phyloP scores from a whole-genome alignment of 768 basidiomycete genomes.

The Artomyces pyxidatus region DNA sequence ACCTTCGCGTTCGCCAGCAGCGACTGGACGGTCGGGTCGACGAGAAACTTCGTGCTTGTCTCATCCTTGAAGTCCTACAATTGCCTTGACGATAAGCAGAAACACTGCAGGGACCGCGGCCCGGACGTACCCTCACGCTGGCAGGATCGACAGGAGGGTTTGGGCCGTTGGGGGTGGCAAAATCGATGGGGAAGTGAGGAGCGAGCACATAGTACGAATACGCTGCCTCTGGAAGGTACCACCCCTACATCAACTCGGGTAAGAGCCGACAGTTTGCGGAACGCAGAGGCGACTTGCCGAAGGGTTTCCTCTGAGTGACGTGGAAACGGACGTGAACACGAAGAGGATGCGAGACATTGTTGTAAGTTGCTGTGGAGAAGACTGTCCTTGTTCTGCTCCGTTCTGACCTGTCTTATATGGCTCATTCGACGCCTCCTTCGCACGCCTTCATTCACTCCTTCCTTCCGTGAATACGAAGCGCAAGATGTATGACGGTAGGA shows the following conservation, averaged over 20 bases:
- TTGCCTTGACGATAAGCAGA: neutral
- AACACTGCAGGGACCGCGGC: no score
- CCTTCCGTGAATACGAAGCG: no score
- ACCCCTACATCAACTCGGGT: conserved; percentile 40
- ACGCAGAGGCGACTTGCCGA: neutral
- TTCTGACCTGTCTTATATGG: no score
- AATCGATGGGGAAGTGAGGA: conserved; percentile 33
- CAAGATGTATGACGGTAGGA: neutral
- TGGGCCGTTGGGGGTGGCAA: conserved; percentile 41
- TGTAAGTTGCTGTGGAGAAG: no score
- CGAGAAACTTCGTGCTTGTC: conserved; percentile 47
- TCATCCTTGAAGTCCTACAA: conserved; percentile 48
- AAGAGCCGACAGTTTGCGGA: neutral
- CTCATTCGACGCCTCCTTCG: no score
- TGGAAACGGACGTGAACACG: neutral
- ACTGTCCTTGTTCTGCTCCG: no score
- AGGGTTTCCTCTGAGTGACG: neutral
- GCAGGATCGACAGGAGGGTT: conserved; percentile 61
- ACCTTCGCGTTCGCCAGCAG: conserved; percentile 52
- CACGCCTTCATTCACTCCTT: no score
- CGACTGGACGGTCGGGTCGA: conserved; percentile 40
- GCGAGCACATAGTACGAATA: conserved; percentile 28
- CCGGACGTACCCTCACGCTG: conserved; percentile 46
- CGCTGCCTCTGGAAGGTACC: conserved; percentile 61
- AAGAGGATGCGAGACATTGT: neutral